Evolutionary conservation across 106 monocot genomes (phyloP).

Genomic region (Allium cepa): DNA sequence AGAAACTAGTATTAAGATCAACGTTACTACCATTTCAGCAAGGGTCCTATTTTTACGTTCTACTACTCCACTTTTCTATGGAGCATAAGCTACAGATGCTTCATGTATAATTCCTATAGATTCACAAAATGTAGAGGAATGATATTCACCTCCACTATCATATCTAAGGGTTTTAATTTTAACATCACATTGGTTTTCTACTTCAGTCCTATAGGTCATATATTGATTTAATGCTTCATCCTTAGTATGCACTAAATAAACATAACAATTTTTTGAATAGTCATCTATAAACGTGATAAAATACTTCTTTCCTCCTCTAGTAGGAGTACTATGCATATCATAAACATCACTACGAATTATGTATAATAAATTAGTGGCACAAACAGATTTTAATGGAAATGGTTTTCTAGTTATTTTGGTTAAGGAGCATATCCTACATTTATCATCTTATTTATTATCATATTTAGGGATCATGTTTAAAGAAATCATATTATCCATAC

Average conservation of each 20-base stretch:
- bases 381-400: too few species aligned
- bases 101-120: neutral
- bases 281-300: neutral
- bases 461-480: too few species aligned
- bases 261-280: neutral
- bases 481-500: too few species aligned
- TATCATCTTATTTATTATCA: too few species aligned
- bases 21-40: neutral
- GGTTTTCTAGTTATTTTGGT: too few species aligned
- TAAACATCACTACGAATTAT: neutral
- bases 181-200: neutral
- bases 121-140: neutral
- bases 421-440: too few species aligned
- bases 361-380: too few species aligned
- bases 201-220: neutral
- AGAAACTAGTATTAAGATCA: neutral
- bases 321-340: neutral
- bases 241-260: neutral
- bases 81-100: neutral
- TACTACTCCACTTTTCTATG: neutral
- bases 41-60: neutral
- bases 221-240: neutral
- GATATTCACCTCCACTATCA: neutral
- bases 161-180: neutral
- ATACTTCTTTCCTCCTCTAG: neutral